Evolutionary conservation across 371 early-diverging fungal genomes (phyloP).

Genomic region (Circinella umbellata): DNA sequence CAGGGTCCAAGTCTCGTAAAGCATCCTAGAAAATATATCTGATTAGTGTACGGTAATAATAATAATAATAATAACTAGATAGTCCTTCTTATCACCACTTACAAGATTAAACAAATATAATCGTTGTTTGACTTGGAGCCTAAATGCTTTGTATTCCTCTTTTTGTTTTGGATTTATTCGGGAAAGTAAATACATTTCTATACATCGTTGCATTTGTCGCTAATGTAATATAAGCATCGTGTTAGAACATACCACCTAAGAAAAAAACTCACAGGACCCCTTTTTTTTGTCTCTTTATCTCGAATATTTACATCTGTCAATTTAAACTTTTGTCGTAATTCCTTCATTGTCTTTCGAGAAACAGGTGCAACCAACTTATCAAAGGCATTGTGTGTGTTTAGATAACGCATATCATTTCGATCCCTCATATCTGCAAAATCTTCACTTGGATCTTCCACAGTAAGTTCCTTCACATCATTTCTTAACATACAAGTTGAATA

Average conservation of each 20-base stretch:
- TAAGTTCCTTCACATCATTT: constrained; percentile 66
- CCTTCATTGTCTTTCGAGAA: constrained; percentile 40
- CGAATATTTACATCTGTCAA: constrained; percentile 55
- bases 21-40: constrained; percentile 51
- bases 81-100: constrained; percentile 13
- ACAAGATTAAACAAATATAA: constrained; percentile 80
- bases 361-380: constrained; percentile 67
- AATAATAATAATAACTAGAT: neutral
- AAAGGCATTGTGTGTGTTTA: constrained; percentile 65
- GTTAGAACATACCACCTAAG: no score
- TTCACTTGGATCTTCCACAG: constrained; percentile 94
- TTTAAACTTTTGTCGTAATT: constrained; percentile 57
- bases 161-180: constrained; percentile 58
- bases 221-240: constrained; percentile 16
- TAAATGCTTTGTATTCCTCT: constrained; percentile 58
- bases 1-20: constrained; percentile 64
- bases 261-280: no score
- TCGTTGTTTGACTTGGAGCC: constrained; percentile 83
- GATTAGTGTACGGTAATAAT: neutral
- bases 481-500: constrained; percentile 61
- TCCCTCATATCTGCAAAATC: constrained; percentile 87
- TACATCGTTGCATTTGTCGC: constrained; percentile 80
- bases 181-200: constrained; percentile 77
- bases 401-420: constrained; percentile 73
- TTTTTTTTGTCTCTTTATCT: neutral